Conservation (phyloP, 192 early-diverging fungal genomes). For the Umbelopsis sp. region DNA sequence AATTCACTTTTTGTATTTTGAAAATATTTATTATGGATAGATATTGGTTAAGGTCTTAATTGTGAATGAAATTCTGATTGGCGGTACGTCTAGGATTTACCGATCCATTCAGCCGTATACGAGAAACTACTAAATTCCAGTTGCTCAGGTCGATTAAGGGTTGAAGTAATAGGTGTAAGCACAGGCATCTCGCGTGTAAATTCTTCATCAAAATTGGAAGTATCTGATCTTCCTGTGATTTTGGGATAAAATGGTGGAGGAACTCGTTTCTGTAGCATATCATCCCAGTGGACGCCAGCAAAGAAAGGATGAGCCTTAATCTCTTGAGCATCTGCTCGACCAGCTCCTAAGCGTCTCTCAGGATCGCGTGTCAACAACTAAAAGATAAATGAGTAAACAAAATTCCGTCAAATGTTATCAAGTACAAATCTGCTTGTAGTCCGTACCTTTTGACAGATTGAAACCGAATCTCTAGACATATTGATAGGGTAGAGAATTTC, state of each 20-base stretch:
- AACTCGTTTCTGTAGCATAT: constrained; percentile 63
- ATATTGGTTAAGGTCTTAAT: not conserved
- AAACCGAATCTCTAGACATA: constrained; percentile 67
- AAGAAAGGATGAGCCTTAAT: constrained; percentile 79
- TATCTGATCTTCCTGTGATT: constrained; percentile 71
- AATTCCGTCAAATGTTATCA: no score
- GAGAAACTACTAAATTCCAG: constrained; percentile 88
- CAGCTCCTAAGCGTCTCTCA: constrained; percentile 60
- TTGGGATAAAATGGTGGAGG: constrained; percentile 72
- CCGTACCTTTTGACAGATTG: constrained; percentile 62
- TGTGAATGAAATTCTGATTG: not conserved
- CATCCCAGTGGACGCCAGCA: constrained; percentile 76
- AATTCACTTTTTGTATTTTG: not conserved
- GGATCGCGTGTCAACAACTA: constrained; percentile 77
- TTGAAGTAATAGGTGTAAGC: constrained; percentile 85
- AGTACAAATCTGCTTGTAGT: not conserved
- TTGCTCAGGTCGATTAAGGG: constrained; percentile 83
- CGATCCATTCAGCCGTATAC: constrained; percentile 85
- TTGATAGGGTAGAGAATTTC: constrained; percentile 74
- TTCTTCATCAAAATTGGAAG: constrained; percentile 96
- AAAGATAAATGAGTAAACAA: not conserved
- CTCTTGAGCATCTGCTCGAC: constrained; percentile 64
- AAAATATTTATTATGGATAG: not conserved
- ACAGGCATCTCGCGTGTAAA: constrained; percentile 90
- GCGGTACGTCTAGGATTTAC: constrained; percentile 23